Evolutionary conservation across 2,329 filamentous ascomycete genomes (phyloP), one percentile per base, ranked within the genome.

Genomic region (Fusarium bactridioides): DNA sequence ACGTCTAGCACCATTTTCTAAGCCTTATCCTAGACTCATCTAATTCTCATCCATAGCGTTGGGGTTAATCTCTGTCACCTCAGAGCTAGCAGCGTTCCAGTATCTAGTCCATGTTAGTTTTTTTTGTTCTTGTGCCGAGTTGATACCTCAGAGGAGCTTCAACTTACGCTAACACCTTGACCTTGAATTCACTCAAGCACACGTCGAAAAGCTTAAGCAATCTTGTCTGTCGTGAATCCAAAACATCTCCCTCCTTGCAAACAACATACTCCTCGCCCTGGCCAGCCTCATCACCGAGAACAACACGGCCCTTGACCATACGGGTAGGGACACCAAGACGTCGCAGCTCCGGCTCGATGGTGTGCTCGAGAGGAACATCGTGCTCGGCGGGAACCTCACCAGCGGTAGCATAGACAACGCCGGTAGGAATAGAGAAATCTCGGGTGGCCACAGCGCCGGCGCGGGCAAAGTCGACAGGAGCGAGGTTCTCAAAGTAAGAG

Each of bases 121-220:
- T 18, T 23, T 29, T 78, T 71, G 19, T 31, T 47, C 19, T 23
- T 10, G 18, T 19, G 23, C 18, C 25, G 12, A 13, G 18, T 35
- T 35, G 13, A 19, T 31, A 15, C 29, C 33, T 31, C 15, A 23
- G n/a, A 48, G 23, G 12, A 16, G 38, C 40, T 25, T 11, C 70
- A 44, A 86, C 87, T 82, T 87, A 92, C 79, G 94, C 95, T 81
- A 93, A 84, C 74, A 97, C 84, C 78, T 90, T 88, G 65, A 99
- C 91, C 81, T 88, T 91, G 85, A 99, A 99, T 84, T 98, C 94
- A 65, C 94, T 93, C 83, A 96, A 90, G 71, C 93, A 94, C 64
- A 98, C 90, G 59, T 94, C 92, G 83, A 99, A 98, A 78, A 97
- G 87, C 89, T 98, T 98, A 82, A 99, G 83, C 79, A 99, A 84